Evolutionary conservation across 257 asterid genomes (phyloP).

Genomic region (Catharanthus roseus): DNA sequence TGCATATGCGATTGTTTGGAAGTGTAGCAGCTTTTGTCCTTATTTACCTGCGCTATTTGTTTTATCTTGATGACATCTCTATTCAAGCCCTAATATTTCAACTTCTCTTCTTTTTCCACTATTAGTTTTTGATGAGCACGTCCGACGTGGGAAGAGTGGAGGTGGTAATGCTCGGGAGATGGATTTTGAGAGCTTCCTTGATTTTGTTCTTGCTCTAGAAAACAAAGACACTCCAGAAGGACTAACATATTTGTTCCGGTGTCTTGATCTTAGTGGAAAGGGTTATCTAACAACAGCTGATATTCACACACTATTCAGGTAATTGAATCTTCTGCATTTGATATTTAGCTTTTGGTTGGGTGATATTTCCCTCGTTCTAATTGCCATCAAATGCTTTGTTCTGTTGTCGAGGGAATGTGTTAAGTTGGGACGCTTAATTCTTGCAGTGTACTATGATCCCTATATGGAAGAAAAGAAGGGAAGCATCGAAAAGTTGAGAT

Average conservation of each 20-base stretch:
- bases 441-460: background rate
- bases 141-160: slow-evolving; percentile 87
- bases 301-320: slow-evolving; percentile 93
- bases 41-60: background rate
- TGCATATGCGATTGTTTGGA: background rate
- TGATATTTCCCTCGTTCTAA: background rate
- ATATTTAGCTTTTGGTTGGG: background rate
- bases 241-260: slow-evolving; percentile 77
- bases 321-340: slow-evolving; percentile 4
- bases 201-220: slow-evolving; percentile 90
- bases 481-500: slow-evolving; percentile 33
- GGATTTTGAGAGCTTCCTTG: slow-evolving; percentile 95
- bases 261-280: slow-evolving; percentile 91
- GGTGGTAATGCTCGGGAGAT: slow-evolving; percentile 88
- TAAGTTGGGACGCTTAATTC: background rate
- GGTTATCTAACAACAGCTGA: slow-evolving; percentile 95
- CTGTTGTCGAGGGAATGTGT: background rate
- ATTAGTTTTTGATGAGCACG: slow-evolving; percentile 93
- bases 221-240: slow-evolving; percentile 97
- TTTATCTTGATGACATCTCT: background rate
- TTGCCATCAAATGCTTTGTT: background rate
- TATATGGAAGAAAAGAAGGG: slow-evolving; percentile 57
- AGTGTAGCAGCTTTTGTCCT: background rate
- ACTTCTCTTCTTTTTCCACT: slow-evolving; percentile 4
- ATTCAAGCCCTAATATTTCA: background rate